Percentiles rank a stretch among this genome's conserved stretches.
These are phyloP conservation scores for Phytophthora quininea DNA, from an alignment of 352 stramenopile species.

Conservation along the genomic window DNA sequence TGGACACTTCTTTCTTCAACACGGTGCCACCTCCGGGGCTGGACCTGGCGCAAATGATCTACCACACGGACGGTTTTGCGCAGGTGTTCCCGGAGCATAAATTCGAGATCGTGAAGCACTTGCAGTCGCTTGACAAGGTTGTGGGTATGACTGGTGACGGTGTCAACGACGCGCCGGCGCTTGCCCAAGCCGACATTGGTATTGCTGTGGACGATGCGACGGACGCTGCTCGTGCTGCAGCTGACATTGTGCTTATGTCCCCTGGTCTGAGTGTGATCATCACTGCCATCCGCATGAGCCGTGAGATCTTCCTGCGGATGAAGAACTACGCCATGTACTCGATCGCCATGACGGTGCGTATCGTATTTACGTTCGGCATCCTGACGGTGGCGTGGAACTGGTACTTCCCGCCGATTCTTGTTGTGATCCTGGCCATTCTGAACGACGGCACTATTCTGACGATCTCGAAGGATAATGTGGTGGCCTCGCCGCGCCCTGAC, in stretches of 20 bases:
- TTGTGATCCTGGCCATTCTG: conserved; percentile 92
- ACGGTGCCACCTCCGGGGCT: conserved; percentile 61
- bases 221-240: conserved; percentile 88
- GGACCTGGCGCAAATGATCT: conserved; percentile 86
- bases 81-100: conserved; percentile 94
- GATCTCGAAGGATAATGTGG: conserved; percentile 82
- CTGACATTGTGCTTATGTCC: conserved; percentile 90
- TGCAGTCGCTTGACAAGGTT: conserved; percentile 87
- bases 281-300: conserved; percentile 86
- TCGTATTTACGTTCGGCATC: conserved; percentile 89
- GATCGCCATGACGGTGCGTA: conserved; percentile 88
- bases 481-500: conserved; percentile 61
- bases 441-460: conserved; percentile 91
- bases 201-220: conserved; percentile 92
- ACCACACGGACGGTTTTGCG: conserved; percentile 93
- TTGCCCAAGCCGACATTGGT: conserved; percentile 91
- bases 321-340: conserved; percentile 94
- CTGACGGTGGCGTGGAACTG: conserved; percentile 89
- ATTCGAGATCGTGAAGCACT: conserved; percentile 90
- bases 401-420: conserved; percentile 86
- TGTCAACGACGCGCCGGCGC: conserved; percentile 92
- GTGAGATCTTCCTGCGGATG: conserved; percentile 92
- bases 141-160: conserved; percentile 89
- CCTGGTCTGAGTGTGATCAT: conserved; percentile 90
- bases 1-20: conserved; percentile 84